phyloP scores from a whole-genome alignment of 192 early-diverging fungal species.

The Dispira simplex region DNA sequence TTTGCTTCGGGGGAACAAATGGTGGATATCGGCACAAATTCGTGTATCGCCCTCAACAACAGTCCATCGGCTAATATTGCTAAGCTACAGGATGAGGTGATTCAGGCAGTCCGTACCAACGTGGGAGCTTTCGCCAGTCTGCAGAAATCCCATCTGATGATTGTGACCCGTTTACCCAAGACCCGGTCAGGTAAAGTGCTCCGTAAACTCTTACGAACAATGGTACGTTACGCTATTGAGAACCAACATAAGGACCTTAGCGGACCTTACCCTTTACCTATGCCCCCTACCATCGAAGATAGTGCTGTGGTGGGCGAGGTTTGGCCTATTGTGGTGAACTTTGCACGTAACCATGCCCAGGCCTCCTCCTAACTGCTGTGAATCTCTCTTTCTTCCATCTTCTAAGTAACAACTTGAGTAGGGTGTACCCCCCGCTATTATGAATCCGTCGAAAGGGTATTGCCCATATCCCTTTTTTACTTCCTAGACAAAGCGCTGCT shows the following conservation, averaged over 20 bases:
- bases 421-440: no score
- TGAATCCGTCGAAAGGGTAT: no score
- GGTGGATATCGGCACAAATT: not conserved
- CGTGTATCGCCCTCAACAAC: not conserved
- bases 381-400: no score
- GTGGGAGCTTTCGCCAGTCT: slow-evolving; percentile 77
- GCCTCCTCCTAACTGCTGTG: not conserved
- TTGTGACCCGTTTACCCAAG: slow-evolving; percentile 62
- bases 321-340: slow-evolving; percentile 10
- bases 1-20: slow-evolving; percentile 15
- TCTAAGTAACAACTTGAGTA: no score
- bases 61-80: not conserved
- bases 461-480: no score
- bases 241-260: slow-evolving; percentile 23
- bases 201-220: slow-evolving; percentile 55
- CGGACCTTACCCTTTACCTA: slow-evolving; percentile 6
- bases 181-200: slow-evolving; percentile 76
- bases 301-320: slow-evolving; percentile 31
- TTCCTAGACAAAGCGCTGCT: no score
- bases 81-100: slow-evolving; percentile 30
- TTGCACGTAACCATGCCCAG: slow-evolving; percentile 5
- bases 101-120: slow-evolving; percentile 39
- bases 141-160: slow-evolving; percentile 40
- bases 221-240: slow-evolving; percentile 35
- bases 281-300: slow-evolving; percentile 78